A percentile compares a stretch with the other conserved stretches of the same genome.
Conservation (phyloP, 768 basidiomycete genomes). For the Lactarius akahatsu region DNA sequence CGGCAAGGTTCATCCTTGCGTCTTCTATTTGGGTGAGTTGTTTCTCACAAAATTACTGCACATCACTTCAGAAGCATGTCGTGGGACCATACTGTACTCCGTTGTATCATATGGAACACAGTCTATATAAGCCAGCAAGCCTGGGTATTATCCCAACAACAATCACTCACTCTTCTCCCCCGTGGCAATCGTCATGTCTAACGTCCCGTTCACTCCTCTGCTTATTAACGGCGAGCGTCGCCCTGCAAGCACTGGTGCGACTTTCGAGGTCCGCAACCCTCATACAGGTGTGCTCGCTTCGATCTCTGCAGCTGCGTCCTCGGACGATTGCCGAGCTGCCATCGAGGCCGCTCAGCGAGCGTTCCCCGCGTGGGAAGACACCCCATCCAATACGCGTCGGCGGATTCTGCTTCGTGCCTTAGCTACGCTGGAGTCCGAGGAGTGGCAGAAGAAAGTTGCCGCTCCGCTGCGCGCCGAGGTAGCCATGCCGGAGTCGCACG, state of each 20-base stretch:
- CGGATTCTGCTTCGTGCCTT: slow-evolving; percentile 18
- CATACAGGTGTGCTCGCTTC: slow-evolving; percentile 45
- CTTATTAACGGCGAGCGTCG: slow-evolving; percentile 43
- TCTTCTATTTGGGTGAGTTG: too few species aligned
- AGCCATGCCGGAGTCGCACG: slow-evolving; percentile 9
- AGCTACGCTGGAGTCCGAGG: slow-evolving; percentile 9
- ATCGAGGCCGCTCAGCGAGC: slow-evolving; percentile 22
- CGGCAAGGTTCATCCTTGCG: too few species aligned
- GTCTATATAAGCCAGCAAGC: too few species aligned
- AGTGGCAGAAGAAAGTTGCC: slow-evolving; percentile 17
- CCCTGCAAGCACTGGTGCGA: slow-evolving; percentile 38
- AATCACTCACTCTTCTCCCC: background rate
- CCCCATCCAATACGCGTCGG: slow-evolving; percentile 3
- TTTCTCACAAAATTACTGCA: too few species aligned
- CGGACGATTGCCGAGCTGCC: slow-evolving; percentile 30
- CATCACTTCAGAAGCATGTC: too few species aligned
- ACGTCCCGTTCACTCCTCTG: slow-evolving; percentile 33
- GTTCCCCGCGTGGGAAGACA: slow-evolving; percentile 26
- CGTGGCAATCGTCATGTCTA: background rate
- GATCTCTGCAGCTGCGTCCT: slow-evolving; percentile 44
- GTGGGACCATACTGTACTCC: too few species aligned
- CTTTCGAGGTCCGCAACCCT: slow-evolving; percentile 50
- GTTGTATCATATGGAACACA: too few species aligned
- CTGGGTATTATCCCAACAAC: too few species aligned
- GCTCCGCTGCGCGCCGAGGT: slow-evolving; percentile 13